phyloP scores from a whole-genome alignment of 352 stramenopile genomes.

The Phytopythium sindhum region DNA sequence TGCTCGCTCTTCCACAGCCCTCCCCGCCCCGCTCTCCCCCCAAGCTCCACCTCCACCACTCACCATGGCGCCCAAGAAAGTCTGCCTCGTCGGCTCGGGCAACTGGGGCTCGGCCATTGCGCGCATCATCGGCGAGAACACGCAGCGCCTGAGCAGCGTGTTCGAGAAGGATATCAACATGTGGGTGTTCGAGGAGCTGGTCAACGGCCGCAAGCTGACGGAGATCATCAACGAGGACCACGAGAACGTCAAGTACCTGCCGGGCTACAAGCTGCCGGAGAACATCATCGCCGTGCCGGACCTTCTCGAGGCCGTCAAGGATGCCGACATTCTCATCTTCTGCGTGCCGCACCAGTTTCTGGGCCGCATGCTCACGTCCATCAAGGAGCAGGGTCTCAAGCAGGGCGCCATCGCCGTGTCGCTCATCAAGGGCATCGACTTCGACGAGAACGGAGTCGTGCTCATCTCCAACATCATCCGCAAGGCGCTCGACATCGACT shows the following conservation, averaged over 20 bases:
- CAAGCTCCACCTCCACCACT: not conserved
- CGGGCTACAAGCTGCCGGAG: slow-evolving; percentile 87
- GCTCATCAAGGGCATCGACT: slow-evolving; percentile 91
- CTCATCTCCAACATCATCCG: slow-evolving; percentile 89
- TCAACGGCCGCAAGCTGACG: slow-evolving; percentile 88
- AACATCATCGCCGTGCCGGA: slow-evolving; percentile 94
- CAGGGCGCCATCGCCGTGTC: slow-evolving; percentile 78
- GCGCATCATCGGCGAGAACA: slow-evolving; percentile 83
- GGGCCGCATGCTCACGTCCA: slow-evolving; percentile 83
- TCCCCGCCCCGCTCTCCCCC: not conserved
- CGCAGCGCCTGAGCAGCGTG: slow-evolving; percentile 34
- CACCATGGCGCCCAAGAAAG: slow-evolving; percentile 48
- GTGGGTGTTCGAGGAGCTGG: slow-evolving; percentile 96
- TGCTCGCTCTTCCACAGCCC: slow-evolving; percentile 8
- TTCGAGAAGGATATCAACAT: slow-evolving; percentile 94
- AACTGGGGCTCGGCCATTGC: slow-evolving; percentile 85
- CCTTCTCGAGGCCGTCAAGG: slow-evolving; percentile 85
- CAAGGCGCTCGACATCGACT: slow-evolving; percentile 81
- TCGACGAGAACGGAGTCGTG: slow-evolving; percentile 77
- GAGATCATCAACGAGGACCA: slow-evolving; percentile 96
- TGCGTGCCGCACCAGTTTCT: slow-evolving; percentile 97
- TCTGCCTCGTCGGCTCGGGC: slow-evolving; percentile 75
- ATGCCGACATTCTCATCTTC: slow-evolving; percentile 95
- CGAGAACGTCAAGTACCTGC: slow-evolving; percentile 96
- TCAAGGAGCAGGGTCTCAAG: slow-evolving; percentile 78